Evolutionary conservation across 202 grass and related monocot species (phyloP), one percentile per base, ranked within the genome.

Genomic region (Brachypodium distachyon): DNA sequence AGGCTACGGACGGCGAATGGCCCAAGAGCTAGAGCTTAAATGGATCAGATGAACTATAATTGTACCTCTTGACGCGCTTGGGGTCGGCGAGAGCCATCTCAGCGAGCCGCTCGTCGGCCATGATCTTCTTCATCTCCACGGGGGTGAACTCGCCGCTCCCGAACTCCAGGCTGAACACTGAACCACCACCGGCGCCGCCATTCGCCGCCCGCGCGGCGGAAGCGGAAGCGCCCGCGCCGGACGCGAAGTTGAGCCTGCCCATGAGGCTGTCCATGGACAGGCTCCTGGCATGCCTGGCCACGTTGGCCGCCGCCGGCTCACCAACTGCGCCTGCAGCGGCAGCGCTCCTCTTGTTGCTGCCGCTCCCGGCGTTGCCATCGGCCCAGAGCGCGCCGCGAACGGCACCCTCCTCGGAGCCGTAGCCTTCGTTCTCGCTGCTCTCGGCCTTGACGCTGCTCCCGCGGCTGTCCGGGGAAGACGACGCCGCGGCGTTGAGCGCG

Each of bases 81-180:
- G 96, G 96, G 85, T 99, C 96, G 28, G 78, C 78, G 42, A 89
- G 71, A 21, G 92, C 96, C 87, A 99, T 91, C 85, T 99, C 92
- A 12, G 85, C 76, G 21, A 99, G 96, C 87, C 93, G 96, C 1
- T 96, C 96, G 68, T 99, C 89, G 17, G 89, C 74, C 89, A 91
- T 79, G 66, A 99, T 99, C 90, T 96, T 99, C 92, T 91, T 96
- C 85, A 93, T 96, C 90, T 99, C 96, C 37, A 17, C 28, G 8
- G 89, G 61, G 22, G 57, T 83, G 61, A 99, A 99, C 71, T 96
- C 90, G 43, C 83, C 87, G 87, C 78, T 91, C 21, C 87, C 91
- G 33, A 96, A 96, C 56, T 99, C 92, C 37, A 92, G 64, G 72
- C 75, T 93, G 72, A 98, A 95, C 77, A 80, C 70, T 79, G 69